Conservation (phyloP, 1,284 basidiomycete genomes). For the Neotropicomus parvogracilis region DNA sequence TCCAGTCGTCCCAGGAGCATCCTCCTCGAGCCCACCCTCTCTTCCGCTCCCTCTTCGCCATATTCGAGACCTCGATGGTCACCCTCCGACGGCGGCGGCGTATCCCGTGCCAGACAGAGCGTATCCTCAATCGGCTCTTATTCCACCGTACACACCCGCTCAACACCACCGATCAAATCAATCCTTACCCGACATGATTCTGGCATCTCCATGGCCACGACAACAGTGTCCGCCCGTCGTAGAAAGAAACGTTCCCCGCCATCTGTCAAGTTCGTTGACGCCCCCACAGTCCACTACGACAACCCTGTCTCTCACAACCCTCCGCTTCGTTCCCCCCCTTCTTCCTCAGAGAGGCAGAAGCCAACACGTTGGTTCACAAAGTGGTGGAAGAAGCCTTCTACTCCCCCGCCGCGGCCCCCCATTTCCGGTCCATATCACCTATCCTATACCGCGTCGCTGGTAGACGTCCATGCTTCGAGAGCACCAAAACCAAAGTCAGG, state of each 20-base stretch:
- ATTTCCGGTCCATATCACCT: constrained; percentile 34
- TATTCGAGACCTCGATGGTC: constrained; percentile 23
- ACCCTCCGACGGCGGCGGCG: constrained; percentile 15
- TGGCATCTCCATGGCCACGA: constrained; percentile 34
- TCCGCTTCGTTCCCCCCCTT: constrained; percentile 21
- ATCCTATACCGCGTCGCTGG: constrained; percentile 32
- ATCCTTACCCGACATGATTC: constrained; percentile 36
- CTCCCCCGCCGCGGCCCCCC: constrained; percentile 23
- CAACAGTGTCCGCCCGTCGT: constrained; percentile 26
- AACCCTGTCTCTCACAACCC: constrained; percentile 25
- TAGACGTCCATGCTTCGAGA: constrained; percentile 19
- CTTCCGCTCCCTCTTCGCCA: constrained; percentile 15
- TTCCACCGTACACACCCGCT: constrained; percentile 28
- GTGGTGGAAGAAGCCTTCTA: constrained; percentile 29
- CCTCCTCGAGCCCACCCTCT: constrained; percentile 23
- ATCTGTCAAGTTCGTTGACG: constrained; percentile 45
- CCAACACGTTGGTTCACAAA: constrained; percentile 25
- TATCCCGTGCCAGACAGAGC: constrained; percentile 30
- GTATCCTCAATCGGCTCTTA: constrained; percentile 33
- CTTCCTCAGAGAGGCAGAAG: constrained; percentile 8
- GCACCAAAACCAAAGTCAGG: constrained; percentile 17
- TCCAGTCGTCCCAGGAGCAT: constrained; percentile 27
- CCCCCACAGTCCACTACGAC: constrained; percentile 37
- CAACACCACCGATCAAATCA: constrained; percentile 25
- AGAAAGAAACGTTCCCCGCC: constrained; percentile 35